A percentile compares a stretch with the other conserved stretches of the same genome.
phyloP scores from a whole-genome alignment of 164 flowering plant genomes.

The Stephania japonica region DNA sequence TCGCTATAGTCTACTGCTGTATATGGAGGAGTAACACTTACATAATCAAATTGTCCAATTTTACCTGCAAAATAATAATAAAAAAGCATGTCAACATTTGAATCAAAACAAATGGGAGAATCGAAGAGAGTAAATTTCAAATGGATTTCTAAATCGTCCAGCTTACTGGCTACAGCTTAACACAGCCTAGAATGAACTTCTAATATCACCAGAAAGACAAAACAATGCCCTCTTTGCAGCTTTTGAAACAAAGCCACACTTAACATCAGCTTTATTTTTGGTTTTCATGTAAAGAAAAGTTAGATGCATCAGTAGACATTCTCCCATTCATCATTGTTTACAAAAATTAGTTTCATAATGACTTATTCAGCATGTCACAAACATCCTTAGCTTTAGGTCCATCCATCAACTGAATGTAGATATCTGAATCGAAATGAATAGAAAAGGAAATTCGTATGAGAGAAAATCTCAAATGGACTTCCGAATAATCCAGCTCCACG shows the following conservation, averaged over 20 bases:
- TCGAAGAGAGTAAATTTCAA: not conserved
- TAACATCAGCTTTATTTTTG: not conserved
- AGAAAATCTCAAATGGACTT: too few species aligned
- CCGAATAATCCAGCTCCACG: too few species aligned
- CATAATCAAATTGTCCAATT: constrained; percentile 62
- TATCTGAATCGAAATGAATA: too few species aligned
- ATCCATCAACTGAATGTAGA: too few species aligned
- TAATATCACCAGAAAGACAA: not conserved
- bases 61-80: constrained; percentile 27
- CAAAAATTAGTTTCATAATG: too few species aligned
- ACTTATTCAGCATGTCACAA: not conserved
- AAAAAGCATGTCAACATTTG: not conserved
- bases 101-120: not conserved
- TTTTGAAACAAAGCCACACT: not conserved
- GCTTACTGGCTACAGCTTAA: not conserved
- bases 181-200: not conserved
- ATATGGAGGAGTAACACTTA: constrained; percentile 96
- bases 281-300: not conserved
- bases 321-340: not conserved
- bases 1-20: constrained; percentile 62
- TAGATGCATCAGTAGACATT: not conserved
- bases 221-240: not conserved
- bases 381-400: too few species aligned
- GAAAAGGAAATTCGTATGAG: too few species aligned
- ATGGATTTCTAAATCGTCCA: not conserved